Conservation (phyloP, 371 early-diverging fungal species). For the Blakeslea trispora region DNA sequence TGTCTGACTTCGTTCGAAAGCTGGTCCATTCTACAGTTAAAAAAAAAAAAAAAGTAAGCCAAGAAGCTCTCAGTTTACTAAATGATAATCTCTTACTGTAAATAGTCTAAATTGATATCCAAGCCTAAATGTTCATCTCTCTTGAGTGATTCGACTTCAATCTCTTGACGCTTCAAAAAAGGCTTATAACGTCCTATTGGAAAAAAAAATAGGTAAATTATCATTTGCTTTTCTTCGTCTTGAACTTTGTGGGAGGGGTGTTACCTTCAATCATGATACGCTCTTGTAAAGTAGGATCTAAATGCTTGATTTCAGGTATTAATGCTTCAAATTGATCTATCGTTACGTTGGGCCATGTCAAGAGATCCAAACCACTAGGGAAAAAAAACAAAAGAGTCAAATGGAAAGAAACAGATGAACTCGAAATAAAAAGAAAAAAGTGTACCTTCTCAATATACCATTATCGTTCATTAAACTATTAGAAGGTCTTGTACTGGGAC, state of each 20-base stretch:
- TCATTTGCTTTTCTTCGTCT: too few relatives aligned
- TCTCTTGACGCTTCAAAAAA: constrained; percentile 68
- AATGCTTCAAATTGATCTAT: constrained; percentile 47
- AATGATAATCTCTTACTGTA: constrained; percentile 46
- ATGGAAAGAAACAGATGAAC: background rate
- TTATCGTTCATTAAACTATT: constrained; percentile 40
- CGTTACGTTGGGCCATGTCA: constrained; percentile 50
- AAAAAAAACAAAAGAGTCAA: too few relatives aligned
- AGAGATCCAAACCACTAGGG: constrained; percentile 57
- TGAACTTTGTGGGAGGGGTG: too few relatives aligned
- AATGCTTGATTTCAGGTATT: constrained; percentile 48
- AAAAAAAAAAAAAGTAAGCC: background rate
- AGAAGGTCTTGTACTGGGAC: constrained; percentile 8
- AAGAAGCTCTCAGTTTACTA: too few relatives aligned
- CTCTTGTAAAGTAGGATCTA: constrained; percentile 44
- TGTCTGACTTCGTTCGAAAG: constrained; percentile 76
- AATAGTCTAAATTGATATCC: constrained; percentile 70
- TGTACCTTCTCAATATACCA: constrained; percentile 59
- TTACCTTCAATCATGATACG: constrained; percentile 61
- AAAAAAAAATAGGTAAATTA: background rate
- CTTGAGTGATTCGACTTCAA: constrained; percentile 65
- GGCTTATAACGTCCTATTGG: constrained; percentile 70
- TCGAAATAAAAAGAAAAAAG: background rate
- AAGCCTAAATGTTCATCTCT: constrained; percentile 68
- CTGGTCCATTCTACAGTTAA: constrained; percentile 51